A percentile compares a stretch with the other conserved stretches of the same genome.
These are phyloP conservation scores for Kitagawia praeruptora DNA, from an alignment of 129 eudicot genomes.

Conservation along the genomic window DNA sequence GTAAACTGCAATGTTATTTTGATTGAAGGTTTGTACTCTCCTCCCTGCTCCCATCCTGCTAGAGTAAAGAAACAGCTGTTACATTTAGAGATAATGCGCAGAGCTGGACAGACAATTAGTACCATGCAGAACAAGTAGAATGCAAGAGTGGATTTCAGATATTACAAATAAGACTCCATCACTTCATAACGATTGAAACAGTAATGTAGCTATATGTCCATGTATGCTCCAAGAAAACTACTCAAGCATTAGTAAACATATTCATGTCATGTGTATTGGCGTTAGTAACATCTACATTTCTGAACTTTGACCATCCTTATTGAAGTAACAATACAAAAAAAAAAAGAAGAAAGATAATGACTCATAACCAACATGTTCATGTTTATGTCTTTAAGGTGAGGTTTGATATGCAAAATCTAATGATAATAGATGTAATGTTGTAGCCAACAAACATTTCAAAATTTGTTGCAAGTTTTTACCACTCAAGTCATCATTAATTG, in stretches of 20 bases:
- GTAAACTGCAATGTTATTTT: neutral
- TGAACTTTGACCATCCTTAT: too few relatives aligned
- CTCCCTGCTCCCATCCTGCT: slow-evolving; percentile 35
- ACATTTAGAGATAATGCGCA: neutral
- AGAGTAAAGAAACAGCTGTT: neutral
- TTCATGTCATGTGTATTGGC: neutral
- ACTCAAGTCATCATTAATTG: too few relatives aligned
- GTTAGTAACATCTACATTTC: neutral
- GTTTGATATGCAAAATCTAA: too few relatives aligned
- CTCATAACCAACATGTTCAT: too few relatives aligned
- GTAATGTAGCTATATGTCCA: neutral
- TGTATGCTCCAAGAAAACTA: neutral
- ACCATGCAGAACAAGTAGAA: neutral
- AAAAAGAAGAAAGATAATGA: neutral
- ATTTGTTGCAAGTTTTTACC: too few relatives aligned
- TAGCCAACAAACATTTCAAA: neutral
- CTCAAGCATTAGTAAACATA: neutral
- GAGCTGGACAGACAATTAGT: neutral
- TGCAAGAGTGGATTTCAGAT: neutral
- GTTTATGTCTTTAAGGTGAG: too few relatives aligned
- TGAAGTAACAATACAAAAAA: too few relatives aligned
- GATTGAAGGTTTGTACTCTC: slow-evolving; percentile 15
- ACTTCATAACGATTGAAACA: neutral
- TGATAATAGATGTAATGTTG: neutral
- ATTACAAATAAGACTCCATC: neutral